Evolutionary conservation across 2,329 filamentous ascomycete genomes (phyloP).

Genomic region (Catunica adiposa): DNA sequence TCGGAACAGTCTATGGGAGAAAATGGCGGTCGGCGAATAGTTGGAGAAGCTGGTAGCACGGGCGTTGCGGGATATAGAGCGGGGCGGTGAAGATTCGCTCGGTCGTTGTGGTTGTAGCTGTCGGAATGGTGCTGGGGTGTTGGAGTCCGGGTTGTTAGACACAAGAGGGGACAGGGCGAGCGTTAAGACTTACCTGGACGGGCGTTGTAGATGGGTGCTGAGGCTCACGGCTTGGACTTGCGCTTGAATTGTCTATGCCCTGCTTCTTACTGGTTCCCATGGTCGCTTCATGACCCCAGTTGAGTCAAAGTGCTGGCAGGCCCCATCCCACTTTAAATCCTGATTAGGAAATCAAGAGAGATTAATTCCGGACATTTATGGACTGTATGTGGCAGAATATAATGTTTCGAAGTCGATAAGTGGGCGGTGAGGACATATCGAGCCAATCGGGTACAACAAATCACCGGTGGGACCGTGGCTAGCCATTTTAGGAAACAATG

Average conservation of each 20-base stretch:
- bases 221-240: neutral
- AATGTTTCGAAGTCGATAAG: neutral
- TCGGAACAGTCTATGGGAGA: neutral
- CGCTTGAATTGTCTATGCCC: neutral
- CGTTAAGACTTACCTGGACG: neutral
- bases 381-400: slow-evolving; percentile 5
- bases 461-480: slow-evolving; percentile 1
- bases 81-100: neutral
- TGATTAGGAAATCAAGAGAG: neutral
- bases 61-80: neutral
- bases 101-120: neutral
- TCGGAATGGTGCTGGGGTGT: neutral
- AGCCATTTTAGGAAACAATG: slow-evolving; percentile 1
- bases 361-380: neutral
- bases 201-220: neutral
- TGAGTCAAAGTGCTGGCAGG: slow-evolving; percentile 1
- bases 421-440: slow-evolving; percentile 10
- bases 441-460: neutral
- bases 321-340: neutral
- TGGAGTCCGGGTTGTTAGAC: neutral
- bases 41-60: neutral
- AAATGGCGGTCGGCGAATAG: neutral
- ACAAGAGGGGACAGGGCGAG: neutral
- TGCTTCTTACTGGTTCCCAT: slow-evolving; percentile 1
- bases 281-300: neutral